Percentiles rank a stretch among this genome's conserved stretches.
Evolutionary conservation across 2,329 filamentous ascomycete species (phyloP).

Genomic region (Exophiala calicioides): DNA sequence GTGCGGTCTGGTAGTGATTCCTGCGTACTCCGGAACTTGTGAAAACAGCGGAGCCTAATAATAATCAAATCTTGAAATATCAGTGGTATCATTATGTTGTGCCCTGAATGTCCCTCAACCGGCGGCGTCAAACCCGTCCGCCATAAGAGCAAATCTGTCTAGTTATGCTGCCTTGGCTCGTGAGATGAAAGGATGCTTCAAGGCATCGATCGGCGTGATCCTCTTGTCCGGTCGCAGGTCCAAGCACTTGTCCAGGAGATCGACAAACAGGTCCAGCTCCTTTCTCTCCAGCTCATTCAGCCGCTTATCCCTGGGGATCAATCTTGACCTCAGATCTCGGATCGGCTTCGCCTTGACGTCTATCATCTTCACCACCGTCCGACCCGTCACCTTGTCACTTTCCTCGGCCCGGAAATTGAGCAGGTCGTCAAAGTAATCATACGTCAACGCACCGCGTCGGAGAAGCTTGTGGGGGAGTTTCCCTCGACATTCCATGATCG

Average conservation of each 20-base stretch:
- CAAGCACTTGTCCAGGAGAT: conserved; percentile 84
- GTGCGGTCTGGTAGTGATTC: no score
- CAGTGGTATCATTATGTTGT: no score
- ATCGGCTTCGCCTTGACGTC: conserved; percentile 66
- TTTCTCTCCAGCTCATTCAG: conserved; percentile 73
- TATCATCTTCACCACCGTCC: conserved; percentile 58
- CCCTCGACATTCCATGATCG: conserved; percentile 93
- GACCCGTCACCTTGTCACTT: conserved; percentile 81
- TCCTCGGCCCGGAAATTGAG: conserved; percentile 84
- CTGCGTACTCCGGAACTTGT: no score
- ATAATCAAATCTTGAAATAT: no score
- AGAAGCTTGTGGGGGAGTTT: conserved; percentile 88
- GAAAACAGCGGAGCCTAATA: no score
- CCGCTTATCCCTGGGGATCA: conserved; percentile 69
- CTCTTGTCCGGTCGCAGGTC: conserved; percentile 90
- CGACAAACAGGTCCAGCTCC: conserved; percentile 80
- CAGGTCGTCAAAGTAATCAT: conserved; percentile 79
- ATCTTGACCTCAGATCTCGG: conserved; percentile 76
- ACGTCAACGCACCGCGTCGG: conserved; percentile 74
- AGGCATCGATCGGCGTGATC: conserved; percentile 79
- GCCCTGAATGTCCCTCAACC: no score
- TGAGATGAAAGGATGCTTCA: conserved; percentile 84
- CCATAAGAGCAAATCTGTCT: no score
- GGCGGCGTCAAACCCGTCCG: no score
- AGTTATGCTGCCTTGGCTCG: conserved; percentile 39